A percentile compares a stretch with the other conserved stretches of the same genome.
Evolutionary conservation across 805 yeast species (phyloP).

Genomic region (Saturnispora ahearnii): DNA sequence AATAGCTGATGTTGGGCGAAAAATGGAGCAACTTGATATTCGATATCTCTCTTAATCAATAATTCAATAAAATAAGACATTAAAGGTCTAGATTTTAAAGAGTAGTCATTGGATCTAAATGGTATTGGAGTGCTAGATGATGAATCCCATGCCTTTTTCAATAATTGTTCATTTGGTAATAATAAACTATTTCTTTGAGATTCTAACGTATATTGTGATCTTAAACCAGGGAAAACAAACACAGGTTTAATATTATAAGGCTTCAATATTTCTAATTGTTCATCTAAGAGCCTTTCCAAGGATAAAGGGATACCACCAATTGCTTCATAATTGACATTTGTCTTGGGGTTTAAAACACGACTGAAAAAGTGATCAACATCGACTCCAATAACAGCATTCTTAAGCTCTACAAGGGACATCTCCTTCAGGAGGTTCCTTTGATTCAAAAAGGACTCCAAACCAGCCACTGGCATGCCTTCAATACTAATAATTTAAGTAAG

Average conservation of each 20-base stretch:
- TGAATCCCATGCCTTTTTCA: conserved; percentile 41
- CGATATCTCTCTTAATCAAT: conserved; percentile 47
- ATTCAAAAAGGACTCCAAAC: background rate
- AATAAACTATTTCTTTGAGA: conserved; percentile 9
- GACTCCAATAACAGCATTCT: conserved; percentile 65
- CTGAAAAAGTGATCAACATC: conserved; percentile 76
- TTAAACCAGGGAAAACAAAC: conserved; percentile 68
- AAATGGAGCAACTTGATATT: conserved; percentile 75
- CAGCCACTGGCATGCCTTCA: conserved; percentile 1
- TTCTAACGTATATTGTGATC: conserved; percentile 28
- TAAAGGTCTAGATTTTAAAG: conserved; percentile 42
- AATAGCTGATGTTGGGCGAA: conserved; percentile 73
- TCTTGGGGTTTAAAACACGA: conserved; percentile 49
- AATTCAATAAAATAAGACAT: conserved; percentile 47
- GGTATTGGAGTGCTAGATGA: conserved; percentile 18
- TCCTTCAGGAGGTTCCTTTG: conserved; percentile 32
- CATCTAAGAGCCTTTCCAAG: conserved; percentile 43
- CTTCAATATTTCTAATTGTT: conserved; percentile 53
- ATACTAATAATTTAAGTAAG: background rate
- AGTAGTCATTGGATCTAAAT: conserved; percentile 44
- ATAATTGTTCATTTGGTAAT: conserved; percentile 32
- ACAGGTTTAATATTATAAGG: conserved; percentile 64
- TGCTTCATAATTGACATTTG: conserved; percentile 64
- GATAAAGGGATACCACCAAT: conserved; percentile 75
- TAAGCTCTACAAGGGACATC: conserved; percentile 51